Evolutionary conservation across 371 early-diverging fungal species (phyloP).

Genomic region (Synchytrium microbalum): DNA sequence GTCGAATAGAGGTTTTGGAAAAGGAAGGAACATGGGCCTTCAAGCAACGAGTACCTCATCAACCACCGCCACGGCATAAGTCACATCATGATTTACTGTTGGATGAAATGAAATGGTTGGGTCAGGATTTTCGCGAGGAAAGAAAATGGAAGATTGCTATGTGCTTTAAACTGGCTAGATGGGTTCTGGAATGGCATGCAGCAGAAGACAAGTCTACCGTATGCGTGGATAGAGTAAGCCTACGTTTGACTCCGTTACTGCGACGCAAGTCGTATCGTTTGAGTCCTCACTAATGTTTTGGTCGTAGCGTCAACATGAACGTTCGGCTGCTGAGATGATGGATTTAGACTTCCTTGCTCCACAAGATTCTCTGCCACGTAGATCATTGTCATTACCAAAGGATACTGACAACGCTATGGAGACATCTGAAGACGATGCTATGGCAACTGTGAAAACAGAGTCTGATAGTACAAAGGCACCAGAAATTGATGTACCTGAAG

Average conservation of each 20-base stretch:
- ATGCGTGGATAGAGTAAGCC: conserved; percentile 38
- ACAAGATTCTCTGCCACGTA: neutral
- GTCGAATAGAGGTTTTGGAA: conserved; percentile 73
- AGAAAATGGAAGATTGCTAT: conserved; percentile 75
- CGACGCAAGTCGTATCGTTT: neutral
- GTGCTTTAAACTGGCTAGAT: conserved; percentile 57
- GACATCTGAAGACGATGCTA: no score
- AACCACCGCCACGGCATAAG: conserved; percentile 60
- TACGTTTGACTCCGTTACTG: no score
- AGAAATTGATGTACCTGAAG: neutral
- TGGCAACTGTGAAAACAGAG: no score
- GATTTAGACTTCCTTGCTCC: neutral
- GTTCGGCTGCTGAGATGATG: neutral
- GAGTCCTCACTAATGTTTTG: neutral
- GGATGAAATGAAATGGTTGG: conserved; percentile 86
- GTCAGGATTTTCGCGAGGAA: conserved; percentile 79
- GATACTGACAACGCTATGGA: neutral
- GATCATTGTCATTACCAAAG: neutral
- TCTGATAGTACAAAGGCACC: neutral
- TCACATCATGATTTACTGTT: conserved; percentile 83
- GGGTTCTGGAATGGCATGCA: conserved; percentile 77
- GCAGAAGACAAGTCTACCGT: conserved; percentile 58
- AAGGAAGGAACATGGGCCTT: conserved; percentile 70
- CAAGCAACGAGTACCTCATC: conserved; percentile 67
- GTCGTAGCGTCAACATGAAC: neutral